Evolutionary conservation across 1,284 basidiomycete genomes (phyloP), one percentile per base, ranked within the genome.

Genomic region (Kalmanozyma brasiliensis): DNA sequence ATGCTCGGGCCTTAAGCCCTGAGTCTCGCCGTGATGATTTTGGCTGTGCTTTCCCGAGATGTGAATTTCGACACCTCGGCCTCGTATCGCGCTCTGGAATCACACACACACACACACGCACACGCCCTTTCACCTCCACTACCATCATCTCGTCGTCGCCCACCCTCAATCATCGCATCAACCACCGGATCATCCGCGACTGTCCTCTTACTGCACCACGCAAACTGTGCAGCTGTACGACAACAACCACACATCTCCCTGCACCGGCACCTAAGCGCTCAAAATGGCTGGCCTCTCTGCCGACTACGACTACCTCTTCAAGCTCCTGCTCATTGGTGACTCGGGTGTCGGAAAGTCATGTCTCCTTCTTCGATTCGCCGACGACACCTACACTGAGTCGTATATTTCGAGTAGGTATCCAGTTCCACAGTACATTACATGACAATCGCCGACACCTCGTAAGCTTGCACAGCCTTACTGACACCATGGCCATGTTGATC

Each of bases 261-360:
- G 14, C 13, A 17, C 29, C 14, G 19, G 17, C 14, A n/a, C 13
- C 13, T 23, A 26, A 13, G 29, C 35, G 13, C 23, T 24, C 56
- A 65, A 37, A 40, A 77, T 77, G 75, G 71, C 75, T 34, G 75
- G 75, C 23, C 69, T 77, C 48, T 77, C 75, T 56, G 73, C 75
- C 38, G 75, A 81, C 41, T 81, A 81, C 73, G 80, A 81, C 64
- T 79, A 78, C 64, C 69, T 81, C 47, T 78, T 81, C 73, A 81
- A 81, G 72, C 77, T 81, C 34, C 62, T 81, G 58, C 84, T 88
- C 48, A 87, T 87, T 78, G 87, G 87, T 72, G 86, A 87, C 87
- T 98, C 95, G 74, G 95, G 96, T 85, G 95, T 98, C 77, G 95
- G 95, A 83, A 94, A 94, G 89, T 84, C 83, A 26, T 84, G 84